These are phyloP conservation scores for Cladosporium austrohemisphaericum DNA, from an alignment of 2,329 filamentous ascomycete species.

Conservation along the genomic window DNA sequence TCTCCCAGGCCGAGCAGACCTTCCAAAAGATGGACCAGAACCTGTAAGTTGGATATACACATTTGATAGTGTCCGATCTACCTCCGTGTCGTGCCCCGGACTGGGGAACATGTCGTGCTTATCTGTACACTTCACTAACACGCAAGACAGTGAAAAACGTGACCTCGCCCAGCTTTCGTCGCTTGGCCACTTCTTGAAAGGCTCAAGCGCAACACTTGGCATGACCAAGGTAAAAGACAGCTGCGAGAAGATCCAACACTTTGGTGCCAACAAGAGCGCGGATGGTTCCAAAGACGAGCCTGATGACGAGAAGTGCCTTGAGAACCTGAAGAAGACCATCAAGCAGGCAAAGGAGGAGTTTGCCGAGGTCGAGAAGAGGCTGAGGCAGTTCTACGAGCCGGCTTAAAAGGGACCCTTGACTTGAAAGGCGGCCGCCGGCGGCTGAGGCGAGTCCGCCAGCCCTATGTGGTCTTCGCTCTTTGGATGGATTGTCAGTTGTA, in stretches of 20 bases:
- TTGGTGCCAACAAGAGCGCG: conserved; percentile 76
- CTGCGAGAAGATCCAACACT: conserved; percentile 96
- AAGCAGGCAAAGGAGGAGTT: conserved; percentile 72
- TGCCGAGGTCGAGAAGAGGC: conserved; percentile 63
- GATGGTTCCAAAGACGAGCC: conserved; percentile 64
- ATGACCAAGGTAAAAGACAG: conserved; percentile 85
- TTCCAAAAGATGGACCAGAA: conserved; percentile 79
- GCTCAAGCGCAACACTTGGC: conserved; percentile 90
- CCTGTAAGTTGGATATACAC: conserved; percentile 59
- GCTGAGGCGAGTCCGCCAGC: no score
- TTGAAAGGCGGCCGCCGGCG: no score
- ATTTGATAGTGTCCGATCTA: no score
- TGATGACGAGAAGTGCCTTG: conserved; percentile 65
- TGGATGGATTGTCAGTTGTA: neutral
- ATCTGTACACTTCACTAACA: neutral
- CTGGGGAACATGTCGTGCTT: no score
- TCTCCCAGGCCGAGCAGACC: conserved; percentile 82
- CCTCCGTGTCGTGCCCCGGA: no score
- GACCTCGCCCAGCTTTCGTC: conserved; percentile 73
- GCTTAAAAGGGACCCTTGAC: conserved; percentile 38
- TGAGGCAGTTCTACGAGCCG: conserved; percentile 64
- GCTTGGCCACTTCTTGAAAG: conserved; percentile 94
- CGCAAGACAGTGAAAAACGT: conserved; percentile 54
- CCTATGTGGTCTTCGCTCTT: no score
- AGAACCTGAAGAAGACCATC: conserved; percentile 67